Evolutionary conservation across 2,329 filamentous ascomycete genomes (phyloP).

Genomic region (Ophiostoma pallidulum): DNA sequence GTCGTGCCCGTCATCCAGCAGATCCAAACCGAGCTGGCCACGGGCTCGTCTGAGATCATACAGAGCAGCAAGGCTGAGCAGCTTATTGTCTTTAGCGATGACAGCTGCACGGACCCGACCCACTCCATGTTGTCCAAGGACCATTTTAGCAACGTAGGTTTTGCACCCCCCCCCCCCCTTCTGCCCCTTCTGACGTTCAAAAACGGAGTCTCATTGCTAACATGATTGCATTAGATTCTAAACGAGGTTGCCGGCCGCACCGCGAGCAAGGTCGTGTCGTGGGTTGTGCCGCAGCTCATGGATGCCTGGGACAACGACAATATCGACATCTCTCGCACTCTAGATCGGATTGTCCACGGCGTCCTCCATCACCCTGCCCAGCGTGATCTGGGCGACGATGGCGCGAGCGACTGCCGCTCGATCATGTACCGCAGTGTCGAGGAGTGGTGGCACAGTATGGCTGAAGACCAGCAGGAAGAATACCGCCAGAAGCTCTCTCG

Average conservation of each 20-base stretch:
- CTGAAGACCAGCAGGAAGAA: constrained; percentile 50
- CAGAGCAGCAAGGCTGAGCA: constrained; percentile 76
- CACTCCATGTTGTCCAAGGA: constrained; percentile 96
- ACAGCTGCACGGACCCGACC: constrained; percentile 68
- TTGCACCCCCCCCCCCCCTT: too few species aligned
- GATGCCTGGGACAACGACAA: constrained; percentile 73
- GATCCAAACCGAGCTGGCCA: constrained; percentile 77
- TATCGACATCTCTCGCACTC: constrained; percentile 57
- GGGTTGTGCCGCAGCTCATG: constrained; percentile 85
- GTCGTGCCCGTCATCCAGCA: constrained; percentile 77
- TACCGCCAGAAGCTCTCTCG: constrained; percentile 69
- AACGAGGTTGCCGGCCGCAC: constrained; percentile 83
- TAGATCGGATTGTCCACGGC: constrained; percentile 69
- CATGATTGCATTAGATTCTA: constrained; percentile 37
- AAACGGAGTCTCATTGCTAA: too few species aligned
- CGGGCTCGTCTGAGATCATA: constrained; percentile 80
- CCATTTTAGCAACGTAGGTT: constrained; percentile 74
- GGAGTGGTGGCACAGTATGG: constrained; percentile 70
- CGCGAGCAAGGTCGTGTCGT: constrained; percentile 67
- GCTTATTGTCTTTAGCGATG: constrained; percentile 75
- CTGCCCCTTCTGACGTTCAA: too few species aligned
- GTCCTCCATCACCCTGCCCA: constrained; percentile 85
- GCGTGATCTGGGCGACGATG: constrained; percentile 59
- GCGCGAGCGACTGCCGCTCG: constrained; percentile 59
- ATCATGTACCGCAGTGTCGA: constrained; percentile 73